Percentiles rank a stretch among this genome's conserved stretches.
Evolutionary conservation across 306 rosid species (phyloP).

Genomic region (Fragaria ananassa): DNA sequence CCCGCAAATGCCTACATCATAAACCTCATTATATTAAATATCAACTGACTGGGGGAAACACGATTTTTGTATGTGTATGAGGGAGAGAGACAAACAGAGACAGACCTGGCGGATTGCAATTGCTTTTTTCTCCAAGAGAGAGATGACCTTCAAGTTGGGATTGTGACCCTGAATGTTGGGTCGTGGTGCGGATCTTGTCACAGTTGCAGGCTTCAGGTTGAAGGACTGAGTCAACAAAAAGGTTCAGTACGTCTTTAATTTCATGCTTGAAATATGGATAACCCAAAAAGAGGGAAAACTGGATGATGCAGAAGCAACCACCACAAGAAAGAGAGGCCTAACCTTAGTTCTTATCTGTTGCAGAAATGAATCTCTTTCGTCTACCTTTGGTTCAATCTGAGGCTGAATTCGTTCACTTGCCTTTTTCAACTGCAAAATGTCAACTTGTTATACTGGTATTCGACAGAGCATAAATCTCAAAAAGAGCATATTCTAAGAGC

Average conservation of each 20-base stretch:
- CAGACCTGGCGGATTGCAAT: slow-evolving; percentile 90
- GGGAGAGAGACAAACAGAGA: slow-evolving; percentile 14
- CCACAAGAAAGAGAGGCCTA: slow-evolving; percentile 25
- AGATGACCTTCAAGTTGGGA: slow-evolving; percentile 84
- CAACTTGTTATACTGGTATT: slow-evolving; percentile 20
- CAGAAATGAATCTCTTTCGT: slow-evolving; percentile 74
- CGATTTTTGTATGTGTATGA: neutral
- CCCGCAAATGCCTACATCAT: slow-evolving; percentile 73
- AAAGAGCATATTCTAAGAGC: slow-evolving; percentile 18
- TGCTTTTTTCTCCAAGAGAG: slow-evolving; percentile 90
- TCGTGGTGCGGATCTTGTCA: slow-evolving; percentile 52
- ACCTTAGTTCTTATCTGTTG: slow-evolving; percentile 93
- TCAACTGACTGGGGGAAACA: neutral
- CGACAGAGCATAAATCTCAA: slow-evolving; percentile 23
- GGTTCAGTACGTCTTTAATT: slow-evolving; percentile 8
- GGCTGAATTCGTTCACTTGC: slow-evolving; percentile 71
- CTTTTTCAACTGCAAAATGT: slow-evolving; percentile 75
- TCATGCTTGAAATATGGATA: neutral
- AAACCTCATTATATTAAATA: neutral
- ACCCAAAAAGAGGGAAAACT: neutral
- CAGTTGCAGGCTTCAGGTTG: slow-evolving; percentile 80
- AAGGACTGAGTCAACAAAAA: slow-evolving; percentile 59
- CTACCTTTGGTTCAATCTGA: slow-evolving; percentile 57
- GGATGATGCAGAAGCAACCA: slow-evolving; percentile 7
- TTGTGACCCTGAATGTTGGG: slow-evolving; percentile 70